Percentiles rank a stretch among this genome's conserved stretches.
Evolutionary conservation across 2,329 filamentous ascomycete genomes (phyloP).

Genomic region (Pseudomassariella vexata): DNA sequence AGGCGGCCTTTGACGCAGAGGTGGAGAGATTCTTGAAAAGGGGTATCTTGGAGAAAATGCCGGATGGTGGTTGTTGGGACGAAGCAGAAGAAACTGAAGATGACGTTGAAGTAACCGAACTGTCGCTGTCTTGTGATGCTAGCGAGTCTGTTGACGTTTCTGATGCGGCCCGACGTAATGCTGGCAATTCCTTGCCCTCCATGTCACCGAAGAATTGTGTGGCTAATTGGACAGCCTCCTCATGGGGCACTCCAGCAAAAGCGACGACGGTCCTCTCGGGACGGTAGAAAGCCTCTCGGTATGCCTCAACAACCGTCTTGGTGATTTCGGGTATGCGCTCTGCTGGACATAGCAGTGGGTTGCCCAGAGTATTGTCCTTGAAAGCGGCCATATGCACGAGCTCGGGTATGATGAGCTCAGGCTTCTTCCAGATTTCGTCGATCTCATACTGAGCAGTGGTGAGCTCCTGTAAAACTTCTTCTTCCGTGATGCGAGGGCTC

Average conservation of each 20-base stretch:
- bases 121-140: constrained; percentile 25
- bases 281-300: constrained; percentile 76
- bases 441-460: constrained; percentile 94
- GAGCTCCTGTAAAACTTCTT: constrained; percentile 81
- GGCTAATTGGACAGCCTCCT: constrained; percentile 70
- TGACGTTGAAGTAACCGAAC: constrained; percentile 23
- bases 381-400: constrained; percentile 93
- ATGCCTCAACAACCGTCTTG: constrained; percentile 66
- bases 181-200: constrained; percentile 47
- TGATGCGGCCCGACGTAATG: constrained; percentile 49
- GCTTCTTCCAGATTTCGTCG: constrained; percentile 94
- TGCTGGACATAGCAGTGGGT: constrained; percentile 84
- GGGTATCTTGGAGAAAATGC: constrained; percentile 77
- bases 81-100: constrained; percentile 26
- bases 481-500: constrained; percentile 75
- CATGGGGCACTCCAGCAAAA: constrained; percentile 85
- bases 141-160: constrained; percentile 47
- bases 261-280: constrained; percentile 92
- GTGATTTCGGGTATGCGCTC: constrained; percentile 75
- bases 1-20: constrained; percentile 58
- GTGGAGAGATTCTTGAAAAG: constrained; percentile 87
- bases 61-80: constrained; percentile 48
- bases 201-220: constrained; percentile 91
- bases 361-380: constrained; percentile 92
- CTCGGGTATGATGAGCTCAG: constrained; percentile 91